Percentiles rank a stretch among this genome's conserved stretches.
These are phyloP conservation scores for Skeletonema costatum DNA, from an alignment of 108 stramenopile species.

Conservation along the genomic window DNA sequence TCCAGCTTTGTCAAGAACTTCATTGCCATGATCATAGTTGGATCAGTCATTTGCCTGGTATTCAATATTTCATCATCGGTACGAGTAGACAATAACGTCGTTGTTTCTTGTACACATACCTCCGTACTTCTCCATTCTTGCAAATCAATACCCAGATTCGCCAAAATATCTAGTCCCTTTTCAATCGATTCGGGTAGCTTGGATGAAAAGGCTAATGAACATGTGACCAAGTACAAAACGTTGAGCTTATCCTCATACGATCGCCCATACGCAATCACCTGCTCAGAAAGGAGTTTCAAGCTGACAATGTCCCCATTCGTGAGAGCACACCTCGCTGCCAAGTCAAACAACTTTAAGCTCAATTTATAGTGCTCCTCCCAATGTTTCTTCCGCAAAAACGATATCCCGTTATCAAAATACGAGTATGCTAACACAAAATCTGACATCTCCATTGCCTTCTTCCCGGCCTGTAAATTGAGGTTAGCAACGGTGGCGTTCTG, in stretches of 20 bases:
- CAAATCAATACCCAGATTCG: slow-evolving; percentile 3
- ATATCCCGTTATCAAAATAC: no score
- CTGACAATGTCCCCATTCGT: neutral
- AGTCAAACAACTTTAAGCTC: no score
- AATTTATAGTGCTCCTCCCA: no score
- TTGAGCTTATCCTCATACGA: slow-evolving; percentile 8
- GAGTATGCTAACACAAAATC: neutral
- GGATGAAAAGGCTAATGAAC: neutral
- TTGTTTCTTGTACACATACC: neutral
- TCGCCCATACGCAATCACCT: neutral
- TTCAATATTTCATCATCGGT: slow-evolving; percentile 3
- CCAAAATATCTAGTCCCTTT: neutral
- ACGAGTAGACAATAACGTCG: neutral
- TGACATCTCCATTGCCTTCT: slow-evolving; percentile 29
- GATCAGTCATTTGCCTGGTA: slow-evolving; percentile 11
- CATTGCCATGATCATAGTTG: slow-evolving; percentile 17
- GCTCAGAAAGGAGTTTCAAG: slow-evolving; percentile 4
- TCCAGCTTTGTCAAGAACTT: neutral
- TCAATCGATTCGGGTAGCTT: slow-evolving; percentile 4
- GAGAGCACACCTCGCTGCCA: slow-evolving; percentile 1
- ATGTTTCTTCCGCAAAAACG: no score
- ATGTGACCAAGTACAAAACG: neutral
- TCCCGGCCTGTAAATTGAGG: slow-evolving; percentile 24
- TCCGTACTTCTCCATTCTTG: neutral
- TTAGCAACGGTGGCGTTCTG: neutral